Evolutionary conservation across 2,329 filamentous ascomycete genomes (phyloP), one percentile per base, ranked within the genome.

Genomic region (Fusarium staphyleae): DNA sequence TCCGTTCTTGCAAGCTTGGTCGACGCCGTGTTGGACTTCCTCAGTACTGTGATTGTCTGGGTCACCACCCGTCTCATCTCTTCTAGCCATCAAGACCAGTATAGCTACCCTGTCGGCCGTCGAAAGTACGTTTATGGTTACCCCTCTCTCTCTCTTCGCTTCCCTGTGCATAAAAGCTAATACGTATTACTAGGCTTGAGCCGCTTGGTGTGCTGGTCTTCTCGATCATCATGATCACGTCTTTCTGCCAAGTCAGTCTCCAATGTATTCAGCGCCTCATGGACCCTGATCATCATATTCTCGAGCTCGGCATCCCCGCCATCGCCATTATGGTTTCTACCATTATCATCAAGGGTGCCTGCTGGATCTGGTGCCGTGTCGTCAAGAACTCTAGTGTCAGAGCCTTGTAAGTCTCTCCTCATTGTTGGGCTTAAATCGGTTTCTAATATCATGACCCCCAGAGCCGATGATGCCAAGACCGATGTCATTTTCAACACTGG

Each of bases 401-500:
- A 70, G 91, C 91, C 2, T 77, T 96, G 62, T 83, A 71, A 70
- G 81, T 76, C n/a, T 52, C 22, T 40, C 37, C 42, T 16, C 48
- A 39, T 42, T 14, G 15, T 18, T 15, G 30, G 9, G 19, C 10
- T n/a, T 7, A 32, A 9, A 14, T 13, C 5, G 19, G 22, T 10
- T 10, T 44, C 53, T 58, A 55, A 61, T 30, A 16, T 35, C 43
- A 18, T n/a, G 40, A 3, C 33, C 24, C 46, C 26, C 37, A 79
- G 77, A 47, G 80, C 80, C 28, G 77, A 81, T 22, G 80, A 82
- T 57, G 79, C 79, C 45, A 77, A 79, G 68, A 88, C 90, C 0
- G 90, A 96, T 67, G 89, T 96, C 22, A 86, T 96, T 26, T 96
- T 96, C 82, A 96, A 96, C 74, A 85, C 85, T 1, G 93, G 95